Percentiles rank a stretch among this genome's conserved stretches.
Evolutionary conservation across 2,329 filamentous ascomycete genomes (phyloP).

Genomic region (Aureobasidium sp.): DNA sequence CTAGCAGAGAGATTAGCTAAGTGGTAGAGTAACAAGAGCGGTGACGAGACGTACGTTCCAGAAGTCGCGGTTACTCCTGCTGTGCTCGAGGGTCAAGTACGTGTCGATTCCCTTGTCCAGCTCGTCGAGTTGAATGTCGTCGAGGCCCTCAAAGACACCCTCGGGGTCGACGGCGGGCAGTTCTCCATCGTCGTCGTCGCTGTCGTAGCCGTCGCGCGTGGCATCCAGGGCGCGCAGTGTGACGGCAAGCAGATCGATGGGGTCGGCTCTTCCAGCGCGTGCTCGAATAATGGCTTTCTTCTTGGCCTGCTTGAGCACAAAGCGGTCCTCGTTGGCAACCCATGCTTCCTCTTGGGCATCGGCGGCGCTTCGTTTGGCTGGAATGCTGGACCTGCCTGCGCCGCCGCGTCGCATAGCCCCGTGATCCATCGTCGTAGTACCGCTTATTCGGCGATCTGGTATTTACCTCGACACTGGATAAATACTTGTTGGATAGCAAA

Average conservation of each 20-base stretch:
- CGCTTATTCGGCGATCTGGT: background rate
- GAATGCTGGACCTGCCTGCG: slow-evolving; percentile 29
- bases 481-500: background rate
- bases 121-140: slow-evolving; percentile 60
- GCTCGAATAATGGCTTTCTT: slow-evolving; percentile 96
- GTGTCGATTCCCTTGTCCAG: slow-evolving; percentile 75
- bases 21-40: background rate
- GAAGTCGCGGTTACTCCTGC: slow-evolving; percentile 71
- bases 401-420: slow-evolving; percentile 16
- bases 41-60: slow-evolving; percentile 57
- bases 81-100: slow-evolving; percentile 75
- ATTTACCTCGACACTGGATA: background rate
- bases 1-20: slow-evolving; percentile 31
- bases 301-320: slow-evolving; percentile 93
- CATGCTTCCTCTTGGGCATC: slow-evolving; percentile 53
- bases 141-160: slow-evolving; percentile 68
- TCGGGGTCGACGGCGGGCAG: slow-evolving; percentile 75
- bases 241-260: slow-evolving; percentile 90
- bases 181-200: slow-evolving; percentile 72
- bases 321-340: slow-evolving; percentile 90
- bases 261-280: slow-evolving; percentile 80
- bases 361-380: slow-evolving; percentile 35
- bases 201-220: slow-evolving; percentile 70
- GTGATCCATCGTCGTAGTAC: background rate
- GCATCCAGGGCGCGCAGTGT: slow-evolving; percentile 82